These are phyloP conservation scores for Picochlorum sp. DNA, from an alignment of 139 green algal genomes.

Conservation along the genomic window DNA sequence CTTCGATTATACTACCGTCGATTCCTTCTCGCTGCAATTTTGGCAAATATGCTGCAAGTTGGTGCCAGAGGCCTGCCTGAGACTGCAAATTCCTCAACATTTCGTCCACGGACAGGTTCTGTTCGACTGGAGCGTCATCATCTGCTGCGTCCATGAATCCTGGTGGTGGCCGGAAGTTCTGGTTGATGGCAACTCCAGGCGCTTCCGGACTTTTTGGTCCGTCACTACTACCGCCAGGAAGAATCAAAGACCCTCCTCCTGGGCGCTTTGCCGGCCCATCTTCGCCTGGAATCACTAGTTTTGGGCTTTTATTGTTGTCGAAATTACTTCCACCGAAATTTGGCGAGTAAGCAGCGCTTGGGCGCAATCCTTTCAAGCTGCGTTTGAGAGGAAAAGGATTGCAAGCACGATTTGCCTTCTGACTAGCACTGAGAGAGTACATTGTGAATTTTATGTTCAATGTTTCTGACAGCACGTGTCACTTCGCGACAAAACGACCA, in stretches of 20 bases:
- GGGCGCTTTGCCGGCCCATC: not conserved
- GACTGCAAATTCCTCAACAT: conserved; percentile 43
- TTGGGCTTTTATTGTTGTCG: no score
- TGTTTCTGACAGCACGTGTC: no score
- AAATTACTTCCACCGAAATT: no score
- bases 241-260: not conserved
- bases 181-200: not conserved
- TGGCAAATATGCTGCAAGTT: conserved; percentile 58
- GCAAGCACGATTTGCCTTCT: no score
- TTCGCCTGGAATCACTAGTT: conserved; percentile 13
- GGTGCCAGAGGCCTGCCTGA: conserved; percentile 51
- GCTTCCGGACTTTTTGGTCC: not conserved
- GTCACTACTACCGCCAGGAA: not conserved
- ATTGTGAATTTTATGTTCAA: no score
- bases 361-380: no score
- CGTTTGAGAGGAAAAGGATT: no score
- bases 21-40: conserved; percentile 41
- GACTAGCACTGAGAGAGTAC: no score
- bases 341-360: no score
- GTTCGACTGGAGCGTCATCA: not conserved
- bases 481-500: no score
- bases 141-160: conserved; percentile 62
- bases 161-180: conserved; percentile 54
- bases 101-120: conserved; percentile 16
- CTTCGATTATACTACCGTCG: conserved; percentile 42